A percentile compares a stretch with the other conserved stretches of the same genome.
phyloP scores from a whole-genome alignment of 2,329 filamentous ascomycete species.

The Coleophoma crateriformis region DNA sequence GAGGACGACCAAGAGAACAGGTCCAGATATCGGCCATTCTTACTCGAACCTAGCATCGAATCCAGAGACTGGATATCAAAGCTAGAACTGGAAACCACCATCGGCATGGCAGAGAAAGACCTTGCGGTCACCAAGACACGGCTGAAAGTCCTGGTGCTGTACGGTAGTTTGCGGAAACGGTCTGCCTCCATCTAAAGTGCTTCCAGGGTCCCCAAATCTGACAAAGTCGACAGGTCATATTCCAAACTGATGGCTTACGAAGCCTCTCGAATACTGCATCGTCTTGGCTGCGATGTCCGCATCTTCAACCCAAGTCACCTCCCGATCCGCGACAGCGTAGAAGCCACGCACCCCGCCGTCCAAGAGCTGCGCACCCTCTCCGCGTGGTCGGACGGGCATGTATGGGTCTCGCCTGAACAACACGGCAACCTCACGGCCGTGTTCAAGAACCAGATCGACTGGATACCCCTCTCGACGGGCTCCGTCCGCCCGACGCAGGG shows the following conservation, averaged over 20 bases:
- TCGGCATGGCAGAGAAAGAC: slow-evolving; percentile 44
- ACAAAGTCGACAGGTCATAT: slow-evolving; percentile 40
- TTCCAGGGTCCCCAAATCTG: too few relatives aligned
- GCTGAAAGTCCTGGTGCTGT: slow-evolving; percentile 53
- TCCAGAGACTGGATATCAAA: slow-evolving; percentile 48
- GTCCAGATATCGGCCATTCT: slow-evolving; percentile 49
- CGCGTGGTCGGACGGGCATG: slow-evolving; percentile 59
- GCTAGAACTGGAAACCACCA: slow-evolving; percentile 47
- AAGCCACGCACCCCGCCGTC: slow-evolving; percentile 53
- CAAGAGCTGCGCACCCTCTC: slow-evolving; percentile 57
- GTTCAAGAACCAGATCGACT: slow-evolving; percentile 68
- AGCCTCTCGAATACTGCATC: slow-evolving; percentile 52
- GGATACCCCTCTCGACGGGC: slow-evolving; percentile 58
- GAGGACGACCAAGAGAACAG: slow-evolving; percentile 43
- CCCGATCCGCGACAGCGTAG: slow-evolving; percentile 57
- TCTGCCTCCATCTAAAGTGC: slow-evolving; percentile 2
- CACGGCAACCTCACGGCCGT: slow-evolving; percentile 62
- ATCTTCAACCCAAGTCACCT: slow-evolving; percentile 53
- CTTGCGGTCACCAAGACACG: slow-evolving; percentile 28
- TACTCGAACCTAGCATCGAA: slow-evolving; percentile 33
- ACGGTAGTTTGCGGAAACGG: slow-evolving; percentile 49
- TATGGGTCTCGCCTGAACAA: slow-evolving; percentile 63
- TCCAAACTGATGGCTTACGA: slow-evolving; percentile 56
- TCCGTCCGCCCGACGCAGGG: slow-evolving; percentile 62
- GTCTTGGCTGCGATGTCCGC: slow-evolving; percentile 61